Evolutionary conservation across 768 basidiomycete species (phyloP).

Genomic region (Leccinum longicurvipes): DNA sequence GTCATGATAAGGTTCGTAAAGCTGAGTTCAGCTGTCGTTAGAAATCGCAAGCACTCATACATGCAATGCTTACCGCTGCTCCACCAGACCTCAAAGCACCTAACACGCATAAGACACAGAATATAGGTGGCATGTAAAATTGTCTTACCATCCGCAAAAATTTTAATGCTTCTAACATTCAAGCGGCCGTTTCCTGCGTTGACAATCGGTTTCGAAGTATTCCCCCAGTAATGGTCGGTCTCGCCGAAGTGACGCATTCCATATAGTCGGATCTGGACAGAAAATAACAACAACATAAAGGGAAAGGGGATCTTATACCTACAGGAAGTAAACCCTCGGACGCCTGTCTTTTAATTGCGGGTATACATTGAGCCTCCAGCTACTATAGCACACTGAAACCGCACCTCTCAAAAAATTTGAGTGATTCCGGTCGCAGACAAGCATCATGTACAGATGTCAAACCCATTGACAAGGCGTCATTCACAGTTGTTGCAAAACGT

Average conservation of each 20-base stretch:
- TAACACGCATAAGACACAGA: conserved; percentile 23
- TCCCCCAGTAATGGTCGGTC: conserved; percentile 69
- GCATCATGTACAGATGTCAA: neutral
- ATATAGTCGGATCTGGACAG: conserved; percentile 66
- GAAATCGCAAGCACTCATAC: neutral
- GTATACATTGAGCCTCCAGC: conserved; percentile 10
- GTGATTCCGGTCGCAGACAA: neutral
- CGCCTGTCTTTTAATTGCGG: conserved; percentile 51
- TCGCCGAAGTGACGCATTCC: conserved; percentile 75
- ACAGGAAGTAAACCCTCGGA: conserved; percentile 60
- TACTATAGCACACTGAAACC: neutral
- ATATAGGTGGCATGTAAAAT: neutral
- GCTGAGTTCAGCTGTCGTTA: conserved; percentile 25
- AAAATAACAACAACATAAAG: neutral
- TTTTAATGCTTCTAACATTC: conserved; percentile 71
- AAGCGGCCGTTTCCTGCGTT: conserved; percentile 60
- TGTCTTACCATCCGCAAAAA: conserved; percentile 56
- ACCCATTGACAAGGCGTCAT: neutral
- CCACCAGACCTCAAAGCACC: conserved; percentile 89
- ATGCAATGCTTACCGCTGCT: conserved; percentile 58
- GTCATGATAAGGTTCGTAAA: conserved; percentile 81
- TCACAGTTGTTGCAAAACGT: conserved; percentile 52
- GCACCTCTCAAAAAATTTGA: neutral
- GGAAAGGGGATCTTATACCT: conserved; percentile 11
- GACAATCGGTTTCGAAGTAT: conserved; percentile 52